Conservation (phyloP, 2,329 filamentous ascomycete genomes). For the Ophiostoma ips region DNA sequence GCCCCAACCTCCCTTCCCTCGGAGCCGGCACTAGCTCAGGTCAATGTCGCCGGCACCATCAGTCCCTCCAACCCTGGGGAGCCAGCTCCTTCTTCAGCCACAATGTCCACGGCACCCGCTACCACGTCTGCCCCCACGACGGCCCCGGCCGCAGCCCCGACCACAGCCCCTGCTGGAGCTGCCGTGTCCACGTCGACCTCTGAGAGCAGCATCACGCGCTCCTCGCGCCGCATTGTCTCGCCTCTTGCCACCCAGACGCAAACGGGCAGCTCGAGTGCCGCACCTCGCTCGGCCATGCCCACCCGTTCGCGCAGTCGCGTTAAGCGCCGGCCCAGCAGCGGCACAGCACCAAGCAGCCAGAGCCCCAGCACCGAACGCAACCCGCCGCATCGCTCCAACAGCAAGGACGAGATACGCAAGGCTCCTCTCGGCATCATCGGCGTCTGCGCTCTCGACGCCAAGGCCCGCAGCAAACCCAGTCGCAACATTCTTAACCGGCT, state of each 20-base stretch:
- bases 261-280: not conserved
- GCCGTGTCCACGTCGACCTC: not conserved
- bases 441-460: conserved; percentile 88
- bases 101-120: not conserved
- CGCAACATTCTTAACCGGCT: conserved; percentile 89
- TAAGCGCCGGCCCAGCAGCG: conserved; percentile 66
- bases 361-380: conserved; percentile 60
- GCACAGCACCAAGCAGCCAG: conserved; percentile 67
- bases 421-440: conserved; percentile 60
- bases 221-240: conserved; percentile 6
- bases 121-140: too few relatives aligned
- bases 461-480: conserved; percentile 92
- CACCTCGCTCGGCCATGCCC: conserved; percentile 17
- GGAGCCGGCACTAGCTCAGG: not conserved
- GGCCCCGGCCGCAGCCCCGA: not conserved
- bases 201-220: not conserved
- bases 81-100: not conserved
- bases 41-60: conserved; percentile 9
- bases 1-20: not conserved
- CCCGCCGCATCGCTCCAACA: conserved; percentile 29
- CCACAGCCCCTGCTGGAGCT: not conserved
- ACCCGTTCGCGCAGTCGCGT: conserved; percentile 44
- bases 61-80: not conserved
- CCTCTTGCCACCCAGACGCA: conserved; percentile 3
- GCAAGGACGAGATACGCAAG: conserved; percentile 51